phyloP scores from a whole-genome alignment of 345 rosid genomes.

The Gossypium anomalum region DNA sequence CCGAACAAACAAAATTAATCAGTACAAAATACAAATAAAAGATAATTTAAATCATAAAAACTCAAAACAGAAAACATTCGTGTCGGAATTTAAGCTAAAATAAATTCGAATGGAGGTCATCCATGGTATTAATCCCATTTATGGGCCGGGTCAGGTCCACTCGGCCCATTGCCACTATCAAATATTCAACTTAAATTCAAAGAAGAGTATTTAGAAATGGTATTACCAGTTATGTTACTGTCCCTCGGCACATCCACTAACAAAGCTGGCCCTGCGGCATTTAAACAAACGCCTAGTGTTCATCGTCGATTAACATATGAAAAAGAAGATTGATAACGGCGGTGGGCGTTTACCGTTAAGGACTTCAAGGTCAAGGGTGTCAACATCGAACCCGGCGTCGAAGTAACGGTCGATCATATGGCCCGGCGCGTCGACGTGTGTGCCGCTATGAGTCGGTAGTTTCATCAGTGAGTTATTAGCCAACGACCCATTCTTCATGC shows the following conservation, averaged over 20 bases:
- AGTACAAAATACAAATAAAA: no score
- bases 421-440: slow-evolving; percentile 91
- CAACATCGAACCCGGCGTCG: slow-evolving; percentile 85
- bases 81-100: no score
- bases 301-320: no score
- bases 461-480: slow-evolving; percentile 76
- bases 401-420: slow-evolving; percentile 70
- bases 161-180: no score
- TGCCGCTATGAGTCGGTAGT: slow-evolving; percentile 74
- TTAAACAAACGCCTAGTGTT: background rate
- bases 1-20: no score
- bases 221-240: slow-evolving; percentile 57
- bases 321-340: background rate
- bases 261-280: slow-evolving; percentile 42
- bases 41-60: no score
- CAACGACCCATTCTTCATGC: slow-evolving; percentile 80
- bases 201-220: background rate
- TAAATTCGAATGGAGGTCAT: no score
- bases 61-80: no score
- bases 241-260: slow-evolving; percentile 63
- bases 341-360: slow-evolving; percentile 42
- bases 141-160: no score
- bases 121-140: no score
- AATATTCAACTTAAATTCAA: background rate
- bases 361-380: slow-evolving; percentile 70